A percentile compares a stretch with the other conserved stretches of the same genome.
phyloP scores from a whole-genome alignment of 2,329 filamentous ascomycete species.

The Cadophora sp. region DNA sequence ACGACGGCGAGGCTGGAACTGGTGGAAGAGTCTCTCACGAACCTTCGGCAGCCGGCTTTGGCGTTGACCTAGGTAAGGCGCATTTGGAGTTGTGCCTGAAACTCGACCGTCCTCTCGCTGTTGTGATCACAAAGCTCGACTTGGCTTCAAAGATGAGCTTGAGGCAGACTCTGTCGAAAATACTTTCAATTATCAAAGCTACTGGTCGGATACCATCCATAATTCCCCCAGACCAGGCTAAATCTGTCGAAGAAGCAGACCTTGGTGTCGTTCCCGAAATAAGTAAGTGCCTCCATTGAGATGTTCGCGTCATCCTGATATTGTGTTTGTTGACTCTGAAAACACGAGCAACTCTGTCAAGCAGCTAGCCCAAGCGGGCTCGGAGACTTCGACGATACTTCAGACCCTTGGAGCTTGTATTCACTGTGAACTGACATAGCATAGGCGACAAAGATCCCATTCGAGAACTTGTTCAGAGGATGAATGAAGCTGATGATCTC shows the following conservation, averaged over 20 bases:
- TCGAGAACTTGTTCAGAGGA: conserved; percentile 58
- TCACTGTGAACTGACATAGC: background rate
- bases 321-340: background rate
- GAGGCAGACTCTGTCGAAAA: conserved; percentile 71
- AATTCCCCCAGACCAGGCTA: conserved; percentile 64
- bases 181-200: conserved; percentile 80
- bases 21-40: conserved; percentile 58
- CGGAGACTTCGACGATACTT: background rate
- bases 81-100: conserved; percentile 88
- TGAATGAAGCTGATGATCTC: conserved; percentile 50
- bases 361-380: background rate
- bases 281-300: background rate
- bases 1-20: conserved; percentile 63
- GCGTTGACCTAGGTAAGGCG: conserved; percentile 76
- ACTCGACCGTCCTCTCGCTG: conserved; percentile 75
- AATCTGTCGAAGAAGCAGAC: conserved; percentile 52
- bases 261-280: conserved; percentile 61
- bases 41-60: conserved; percentile 55
- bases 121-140: conserved; percentile 92
- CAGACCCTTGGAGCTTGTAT: background rate
- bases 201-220: conserved; percentile 77
- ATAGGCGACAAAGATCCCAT: conserved; percentile 62
- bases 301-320: background rate
- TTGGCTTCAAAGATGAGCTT: conserved; percentile 77
- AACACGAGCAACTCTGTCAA: background rate